Evolutionary conservation across 208 protist species (phyloP).

Genomic region (Perkinsela sp.): DNA sequence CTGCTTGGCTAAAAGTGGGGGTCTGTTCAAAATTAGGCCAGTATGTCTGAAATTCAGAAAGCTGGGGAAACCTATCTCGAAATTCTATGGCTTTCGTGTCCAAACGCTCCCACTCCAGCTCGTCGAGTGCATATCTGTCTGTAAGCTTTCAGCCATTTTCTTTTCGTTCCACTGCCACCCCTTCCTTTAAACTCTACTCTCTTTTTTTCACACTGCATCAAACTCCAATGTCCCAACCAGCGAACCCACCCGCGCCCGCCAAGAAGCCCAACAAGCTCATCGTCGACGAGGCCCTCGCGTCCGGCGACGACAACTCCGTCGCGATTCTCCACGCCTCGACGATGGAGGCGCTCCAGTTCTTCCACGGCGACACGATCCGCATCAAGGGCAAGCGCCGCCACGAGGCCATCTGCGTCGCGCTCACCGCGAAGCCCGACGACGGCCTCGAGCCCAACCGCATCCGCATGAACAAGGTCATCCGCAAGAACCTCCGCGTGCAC

Average conservation of each 20-base stretch:
- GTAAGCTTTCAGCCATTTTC: no score
- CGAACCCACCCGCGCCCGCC: not conserved
- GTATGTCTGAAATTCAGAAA: not conserved
- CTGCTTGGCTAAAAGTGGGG: not conserved
- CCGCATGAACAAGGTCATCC: conserved; percentile 92
- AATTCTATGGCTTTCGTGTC: no score
- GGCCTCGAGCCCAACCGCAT: conserved; percentile 74
- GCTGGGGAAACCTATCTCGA: no score
- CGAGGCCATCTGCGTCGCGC: conserved; percentile 85
- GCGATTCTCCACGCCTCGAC: conserved; percentile 70
- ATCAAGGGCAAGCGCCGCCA: conserved; percentile 93
- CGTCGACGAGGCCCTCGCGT: conserved; percentile 69
- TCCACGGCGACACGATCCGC: conserved; percentile 86
- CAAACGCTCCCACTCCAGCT: no score
- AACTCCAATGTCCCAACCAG: not conserved
- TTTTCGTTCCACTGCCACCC: no score
- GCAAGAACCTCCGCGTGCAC: conserved; percentile 93
- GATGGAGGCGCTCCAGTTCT: conserved; percentile 91
- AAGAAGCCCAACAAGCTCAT: conserved; percentile 77
- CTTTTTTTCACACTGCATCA: no score
- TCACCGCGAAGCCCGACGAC: conserved; percentile 63
- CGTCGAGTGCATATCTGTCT: no score
- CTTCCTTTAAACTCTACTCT: no score
- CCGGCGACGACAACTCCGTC: conserved; percentile 91
- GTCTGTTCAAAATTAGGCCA: not conserved